Percentiles rank a stretch among this genome's conserved stretches.
Conservation (phyloP, 2,329 filamentous ascomycete genomes). For the Microsporum ferrugineum region DNA sequence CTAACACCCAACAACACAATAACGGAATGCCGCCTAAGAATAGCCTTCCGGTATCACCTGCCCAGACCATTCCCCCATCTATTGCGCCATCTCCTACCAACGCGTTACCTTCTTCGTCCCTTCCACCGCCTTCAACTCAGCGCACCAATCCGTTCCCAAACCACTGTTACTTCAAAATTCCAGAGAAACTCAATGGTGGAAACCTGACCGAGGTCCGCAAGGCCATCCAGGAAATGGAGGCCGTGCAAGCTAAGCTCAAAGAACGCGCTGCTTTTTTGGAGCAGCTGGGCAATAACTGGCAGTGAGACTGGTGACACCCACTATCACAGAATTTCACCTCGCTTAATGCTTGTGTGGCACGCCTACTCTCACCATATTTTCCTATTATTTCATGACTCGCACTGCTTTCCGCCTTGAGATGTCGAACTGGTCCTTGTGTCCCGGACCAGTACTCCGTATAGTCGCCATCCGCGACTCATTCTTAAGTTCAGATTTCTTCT, state of each 20-base stretch:
- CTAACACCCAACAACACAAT: neutral
- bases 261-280: neutral
- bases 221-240: neutral
- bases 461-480: neutral
- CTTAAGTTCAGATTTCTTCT: neutral
- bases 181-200: neutral
- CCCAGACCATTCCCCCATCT: neutral
- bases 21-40: neutral
- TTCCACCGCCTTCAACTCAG: neutral
- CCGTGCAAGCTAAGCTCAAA: neutral
- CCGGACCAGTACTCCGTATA: neutral
- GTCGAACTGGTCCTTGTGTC: neutral
- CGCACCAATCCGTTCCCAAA: neutral
- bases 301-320: neutral
- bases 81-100: neutral
- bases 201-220: neutral
- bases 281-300: neutral
- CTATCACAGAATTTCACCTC: no score
- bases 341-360: neutral
- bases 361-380: neutral
- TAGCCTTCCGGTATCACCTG: neutral
- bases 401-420: neutral
- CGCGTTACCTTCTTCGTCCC: neutral
- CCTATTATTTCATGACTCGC: neutral
- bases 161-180: neutral